Evolutionary conservation across 768 basidiomycete genomes (phyloP).

Genomic region (Phanerodontia chrysosporium): DNA sequence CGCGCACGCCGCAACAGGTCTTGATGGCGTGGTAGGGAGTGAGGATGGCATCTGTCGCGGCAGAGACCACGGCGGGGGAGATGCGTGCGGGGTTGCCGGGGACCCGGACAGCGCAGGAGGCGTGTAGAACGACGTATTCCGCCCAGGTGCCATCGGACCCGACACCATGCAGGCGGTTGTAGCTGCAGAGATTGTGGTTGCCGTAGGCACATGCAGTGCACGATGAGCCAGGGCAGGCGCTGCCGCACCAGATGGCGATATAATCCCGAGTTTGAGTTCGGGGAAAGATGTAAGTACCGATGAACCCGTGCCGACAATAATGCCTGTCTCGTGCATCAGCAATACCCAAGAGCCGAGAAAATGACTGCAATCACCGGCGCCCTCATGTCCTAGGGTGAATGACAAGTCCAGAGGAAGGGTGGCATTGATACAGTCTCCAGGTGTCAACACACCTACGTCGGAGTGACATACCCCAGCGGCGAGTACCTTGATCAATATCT

Average conservation of each 20-base stretch:
- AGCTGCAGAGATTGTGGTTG: conserved; percentile 13
- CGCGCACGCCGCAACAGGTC: conserved; percentile 2
- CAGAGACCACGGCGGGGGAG: conserved; percentile 13
- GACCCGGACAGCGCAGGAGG: conserved; percentile 9
- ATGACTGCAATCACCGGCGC: conserved; percentile 9
- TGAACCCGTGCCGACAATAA: conserved; percentile 13
- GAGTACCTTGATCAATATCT: conserved; percentile 19
- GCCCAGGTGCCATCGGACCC: conserved; percentile 19
- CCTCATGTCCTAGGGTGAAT: conserved; percentile 20
- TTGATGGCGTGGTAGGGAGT: conserved; percentile 22
- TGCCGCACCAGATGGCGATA: conserved; percentile 16
- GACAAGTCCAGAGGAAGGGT: background rate
- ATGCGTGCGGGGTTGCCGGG: conserved; percentile 13
- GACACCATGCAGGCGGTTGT: conserved; percentile 9
- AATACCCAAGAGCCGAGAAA: too few species aligned
- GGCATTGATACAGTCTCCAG: background rate
- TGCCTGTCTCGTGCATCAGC: background rate
- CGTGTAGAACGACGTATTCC: conserved; percentile 11
- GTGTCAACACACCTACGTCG: conserved; percentile 13
- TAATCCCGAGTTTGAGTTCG: conserved; percentile 14
- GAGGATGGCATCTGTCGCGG: conserved; percentile 21
- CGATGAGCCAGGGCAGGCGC: conserved; percentile 12
- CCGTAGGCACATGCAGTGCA: conserved; percentile 14
- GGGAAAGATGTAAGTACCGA: conserved; percentile 9
- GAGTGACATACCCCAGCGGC: conserved; percentile 22